Conservation (phyloP, 2,329 filamentous ascomycete genomes). For the Raffaelea deltoideospora region DNA sequence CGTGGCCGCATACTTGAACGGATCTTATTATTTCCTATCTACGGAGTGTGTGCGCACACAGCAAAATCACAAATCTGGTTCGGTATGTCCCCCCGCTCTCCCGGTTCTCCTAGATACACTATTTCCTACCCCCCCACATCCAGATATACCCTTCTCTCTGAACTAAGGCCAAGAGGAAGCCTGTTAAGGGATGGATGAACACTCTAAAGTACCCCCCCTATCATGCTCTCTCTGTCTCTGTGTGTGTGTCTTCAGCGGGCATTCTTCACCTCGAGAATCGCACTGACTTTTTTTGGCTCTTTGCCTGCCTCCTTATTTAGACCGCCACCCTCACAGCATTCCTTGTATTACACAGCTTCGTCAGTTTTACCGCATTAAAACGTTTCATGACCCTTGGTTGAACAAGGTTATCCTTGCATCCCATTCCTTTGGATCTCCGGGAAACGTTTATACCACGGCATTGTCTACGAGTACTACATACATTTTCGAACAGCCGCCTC, state of each 20-base stretch:
- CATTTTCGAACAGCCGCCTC: too few relatives aligned
- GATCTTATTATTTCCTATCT: too few relatives aligned
- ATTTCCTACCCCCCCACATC: conserved; percentile 1
- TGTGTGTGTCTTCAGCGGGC: too few relatives aligned
- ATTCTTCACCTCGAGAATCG: not conserved
- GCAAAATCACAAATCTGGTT: conserved; percentile 8
- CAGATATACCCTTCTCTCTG: not conserved
- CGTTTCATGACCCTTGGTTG: conserved; percentile 12
- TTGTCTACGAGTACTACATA: too few relatives aligned
- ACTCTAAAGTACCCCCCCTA: conserved; percentile 2
- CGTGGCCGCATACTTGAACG: too few relatives aligned
- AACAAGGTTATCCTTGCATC: conserved; percentile 1
- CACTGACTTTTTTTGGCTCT: conserved; percentile 7
- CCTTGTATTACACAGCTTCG: not conserved
- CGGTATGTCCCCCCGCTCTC: conserved; percentile 5
- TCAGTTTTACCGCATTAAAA: conserved; percentile 11
- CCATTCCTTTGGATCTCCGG: conserved; percentile 2
- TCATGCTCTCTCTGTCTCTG: conserved; percentile 1
- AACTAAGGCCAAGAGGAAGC: too few relatives aligned
- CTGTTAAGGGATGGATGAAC: conserved; percentile 1
- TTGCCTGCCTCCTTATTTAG: not conserved
- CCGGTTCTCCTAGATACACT: not conserved
- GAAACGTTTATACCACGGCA: too few relatives aligned
- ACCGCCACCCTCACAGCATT: not conserved
- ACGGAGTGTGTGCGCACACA: not conserved